Evolutionary conservation across 2,329 filamentous ascomycete species (phyloP), one percentile per base, ranked within the genome.

Genomic region (Penicillium sp.): DNA sequence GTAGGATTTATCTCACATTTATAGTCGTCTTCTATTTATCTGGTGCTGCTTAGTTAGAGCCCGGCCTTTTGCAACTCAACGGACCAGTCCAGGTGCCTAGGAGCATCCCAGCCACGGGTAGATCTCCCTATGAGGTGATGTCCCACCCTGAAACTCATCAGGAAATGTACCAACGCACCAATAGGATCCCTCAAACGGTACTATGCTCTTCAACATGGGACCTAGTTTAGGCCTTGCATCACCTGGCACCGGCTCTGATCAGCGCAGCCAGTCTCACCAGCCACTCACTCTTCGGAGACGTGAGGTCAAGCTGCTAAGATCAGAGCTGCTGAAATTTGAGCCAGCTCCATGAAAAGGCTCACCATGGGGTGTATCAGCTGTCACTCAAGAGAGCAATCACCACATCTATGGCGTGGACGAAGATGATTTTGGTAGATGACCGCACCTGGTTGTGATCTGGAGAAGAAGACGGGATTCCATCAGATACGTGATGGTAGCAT

Each of bases 311-410:
- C 32, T 35, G 32, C 32, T 10, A 15, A 35, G 15, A 18, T 8
- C 15, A 20, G 32, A 35, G 8, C 2, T 35, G 13, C 1, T 4
- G 18, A 10, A 8, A 31, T 37, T 24, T 24, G 15, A 7, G 23
- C 9, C 9, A 39, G 42, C 6, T 18, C 15, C 15, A 18, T 18
- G 15, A 18, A 18, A 18, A 18, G 15, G 15, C 15, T 18, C 15
- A 18, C 15, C 15, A 18, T 1, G 15, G 15, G 15, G 12, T 8
- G 45, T n/a, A 9, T 18, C 29, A 52, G 48, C 13, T 37, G 20
- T 52, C 29, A 52, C 49, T 0, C 45, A 45, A 0, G 49, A 49
- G 23, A 40, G 47, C 13, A 46, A 44, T 25, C 37, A 42, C 10
- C 28, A 27, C 9, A 43, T 43, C 12, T 52, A 46, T 20, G 42